Conservation (phyloP, 2,329 filamentous ascomycete species). For the Fusarium praegraminearum region DNA sequence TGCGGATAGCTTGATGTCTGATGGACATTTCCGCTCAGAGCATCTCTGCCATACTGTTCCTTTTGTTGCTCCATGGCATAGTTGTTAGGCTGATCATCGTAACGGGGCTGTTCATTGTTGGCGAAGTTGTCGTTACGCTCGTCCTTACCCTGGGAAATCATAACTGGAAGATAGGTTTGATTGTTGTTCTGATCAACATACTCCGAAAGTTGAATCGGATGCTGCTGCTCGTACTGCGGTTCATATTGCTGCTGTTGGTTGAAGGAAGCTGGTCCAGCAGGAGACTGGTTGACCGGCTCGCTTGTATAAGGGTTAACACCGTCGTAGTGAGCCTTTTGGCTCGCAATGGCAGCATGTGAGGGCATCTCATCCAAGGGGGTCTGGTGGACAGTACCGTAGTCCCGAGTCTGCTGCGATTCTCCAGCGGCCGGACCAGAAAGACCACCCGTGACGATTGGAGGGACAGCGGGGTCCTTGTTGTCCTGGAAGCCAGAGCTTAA, state of each 20-base stretch:
- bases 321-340: constrained; percentile 64
- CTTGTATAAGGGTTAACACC: constrained; percentile 70
- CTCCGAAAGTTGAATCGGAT: constrained; percentile 31
- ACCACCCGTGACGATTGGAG: constrained; percentile 69
- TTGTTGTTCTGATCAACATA: constrained; percentile 33
- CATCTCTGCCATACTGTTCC: constrained; percentile 16
- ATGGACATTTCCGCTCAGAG: constrained; percentile 9
- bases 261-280: constrained; percentile 14
- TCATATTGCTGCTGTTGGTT: constrained; percentile 33
- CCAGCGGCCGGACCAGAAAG: constrained; percentile 56
- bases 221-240: constrained; percentile 26
- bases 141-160: constrained; percentile 37
- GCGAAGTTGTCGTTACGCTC: constrained; percentile 14
- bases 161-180: constrained; percentile 38
- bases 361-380: constrained; percentile 62
- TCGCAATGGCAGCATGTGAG: constrained; percentile 63
- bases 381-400: constrained; percentile 61
- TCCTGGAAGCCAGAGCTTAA: constrained; percentile 74
- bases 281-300: constrained; percentile 53
- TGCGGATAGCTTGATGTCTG: constrained; percentile 23
- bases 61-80: constrained; percentile 23
- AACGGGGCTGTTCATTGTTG: constrained; percentile 15
- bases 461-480: constrained; percentile 68
- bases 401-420: constrained; percentile 50
- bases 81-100: constrained; percentile 20